Percentiles rank a stretch among this genome's conserved stretches.
phyloP scores from a whole-genome alignment of 257 asterid species.

The Penstemon eatonii region DNA sequence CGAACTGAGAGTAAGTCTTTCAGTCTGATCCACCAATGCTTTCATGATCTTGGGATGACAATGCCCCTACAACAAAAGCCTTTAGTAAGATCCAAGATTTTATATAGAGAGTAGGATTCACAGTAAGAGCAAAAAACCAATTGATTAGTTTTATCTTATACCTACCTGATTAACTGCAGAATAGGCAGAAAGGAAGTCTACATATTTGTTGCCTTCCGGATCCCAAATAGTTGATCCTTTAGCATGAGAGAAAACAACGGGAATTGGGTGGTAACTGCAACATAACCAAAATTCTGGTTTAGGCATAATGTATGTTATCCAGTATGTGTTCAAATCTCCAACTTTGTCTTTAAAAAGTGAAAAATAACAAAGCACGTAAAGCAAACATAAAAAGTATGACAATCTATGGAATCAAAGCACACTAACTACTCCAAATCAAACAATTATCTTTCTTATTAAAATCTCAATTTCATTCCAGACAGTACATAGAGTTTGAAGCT shows the following conservation, averaged over 20 bases:
- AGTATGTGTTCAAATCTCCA: background rate
- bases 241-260: constrained; percentile 86
- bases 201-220: constrained; percentile 91
- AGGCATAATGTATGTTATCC: constrained; percentile 5
- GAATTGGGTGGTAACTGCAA: constrained; percentile 95
- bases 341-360: background rate
- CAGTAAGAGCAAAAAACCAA: background rate
- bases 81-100: constrained; percentile 2
- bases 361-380: background rate
- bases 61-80: constrained; percentile 70
- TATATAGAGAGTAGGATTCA: constrained; percentile 1
- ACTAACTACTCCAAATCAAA: background rate
- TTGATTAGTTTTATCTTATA: background rate
- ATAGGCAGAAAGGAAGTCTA: constrained; percentile 94
- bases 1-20: constrained; percentile 91
- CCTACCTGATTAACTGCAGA: constrained; percentile 96
- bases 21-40: constrained; percentile 78
- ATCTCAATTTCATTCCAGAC: background rate
- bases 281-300: constrained; percentile 20
- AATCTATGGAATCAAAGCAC: constrained; percentile 13
- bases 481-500: background rate
- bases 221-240: constrained; percentile 86
- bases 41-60: constrained; percentile 91
- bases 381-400: background rate
- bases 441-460: background rate